These are phyloP conservation scores for Spongiforma sp. DNA, from an alignment of 1,284 basidiomycete genomes.

Conservation along the genomic window DNA sequence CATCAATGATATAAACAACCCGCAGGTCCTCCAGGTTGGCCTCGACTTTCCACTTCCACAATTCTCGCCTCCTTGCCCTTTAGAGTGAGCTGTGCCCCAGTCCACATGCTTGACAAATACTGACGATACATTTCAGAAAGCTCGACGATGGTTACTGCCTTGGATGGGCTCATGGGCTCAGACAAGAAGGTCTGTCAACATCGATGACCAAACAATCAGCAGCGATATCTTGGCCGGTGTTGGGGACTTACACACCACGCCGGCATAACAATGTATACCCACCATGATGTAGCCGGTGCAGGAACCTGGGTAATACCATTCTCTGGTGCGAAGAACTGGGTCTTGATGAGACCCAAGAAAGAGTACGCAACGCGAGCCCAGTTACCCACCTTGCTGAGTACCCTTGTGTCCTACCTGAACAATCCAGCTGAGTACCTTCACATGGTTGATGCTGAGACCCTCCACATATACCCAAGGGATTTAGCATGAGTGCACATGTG, in stretches of 20 bases:
- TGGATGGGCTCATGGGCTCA: not conserved
- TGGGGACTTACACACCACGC: not conserved
- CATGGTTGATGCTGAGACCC: not conserved
- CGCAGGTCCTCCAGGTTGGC: not conserved
- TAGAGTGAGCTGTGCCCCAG: not conserved
- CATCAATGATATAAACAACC: not conserved
- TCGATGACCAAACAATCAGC: not conserved
- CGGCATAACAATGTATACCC: not conserved
- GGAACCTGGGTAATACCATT: not conserved
- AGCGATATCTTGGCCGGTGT: not conserved
- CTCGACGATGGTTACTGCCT: not conserved
- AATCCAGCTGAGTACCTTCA: not conserved
- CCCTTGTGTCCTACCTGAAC: not conserved
- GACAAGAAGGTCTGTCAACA: not conserved
- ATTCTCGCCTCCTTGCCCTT: not conserved
- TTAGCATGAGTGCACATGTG: not conserved
- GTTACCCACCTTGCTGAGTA: not conserved
- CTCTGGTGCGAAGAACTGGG: not conserved
- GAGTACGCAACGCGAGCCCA: not conserved
- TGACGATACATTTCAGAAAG: not conserved
- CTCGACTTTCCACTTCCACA: not conserved
- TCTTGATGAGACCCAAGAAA: not conserved
- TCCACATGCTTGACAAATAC: too few relatives aligned
- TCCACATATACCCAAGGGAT: not conserved
- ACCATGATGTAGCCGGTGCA: not conserved